Conservation (phyloP, 139 green algal species). For the Chlorella sp. region DNA sequence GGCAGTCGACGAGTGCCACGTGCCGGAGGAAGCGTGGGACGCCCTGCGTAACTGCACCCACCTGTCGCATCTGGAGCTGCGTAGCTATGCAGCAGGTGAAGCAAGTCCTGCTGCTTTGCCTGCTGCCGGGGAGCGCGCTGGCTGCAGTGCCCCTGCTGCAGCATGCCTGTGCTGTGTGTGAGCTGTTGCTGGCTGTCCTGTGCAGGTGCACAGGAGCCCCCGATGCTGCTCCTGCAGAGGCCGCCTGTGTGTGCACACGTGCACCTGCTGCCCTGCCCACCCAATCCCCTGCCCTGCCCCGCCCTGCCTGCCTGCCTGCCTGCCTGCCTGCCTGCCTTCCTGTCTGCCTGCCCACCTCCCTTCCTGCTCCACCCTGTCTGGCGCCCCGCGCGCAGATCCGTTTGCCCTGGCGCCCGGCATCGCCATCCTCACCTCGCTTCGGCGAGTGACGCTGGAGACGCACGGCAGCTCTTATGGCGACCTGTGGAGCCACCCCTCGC, state of each 20-base stretch:
- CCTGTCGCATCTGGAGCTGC: not conserved
- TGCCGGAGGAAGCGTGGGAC: not conserved
- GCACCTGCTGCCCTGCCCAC: too few relatives aligned
- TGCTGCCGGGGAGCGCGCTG: too few relatives aligned
- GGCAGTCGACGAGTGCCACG: not conserved
- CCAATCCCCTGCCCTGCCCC: too few relatives aligned
- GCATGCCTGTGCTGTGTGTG: not conserved
- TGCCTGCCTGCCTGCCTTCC: not conserved
- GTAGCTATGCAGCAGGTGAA: not conserved
- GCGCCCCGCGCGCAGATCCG: not conserved
- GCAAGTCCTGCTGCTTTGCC: too few relatives aligned
- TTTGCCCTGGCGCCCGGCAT: not conserved
- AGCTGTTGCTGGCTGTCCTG: too few relatives aligned
- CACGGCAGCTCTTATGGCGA: not conserved
- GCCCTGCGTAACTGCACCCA: not conserved
- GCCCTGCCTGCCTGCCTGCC: too few relatives aligned
- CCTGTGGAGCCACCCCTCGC: not conserved
- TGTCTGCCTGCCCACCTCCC: not conserved
- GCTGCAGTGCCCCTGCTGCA: not conserved
- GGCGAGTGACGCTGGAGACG: not conserved
- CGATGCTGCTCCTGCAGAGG: too few relatives aligned
- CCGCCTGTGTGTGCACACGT: too few relatives aligned
- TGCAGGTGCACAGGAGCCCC: too few relatives aligned
- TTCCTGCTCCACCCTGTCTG: not conserved
- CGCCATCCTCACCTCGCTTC: not conserved